A percentile compares a stretch with the other conserved stretches of the same genome.
phyloP scores from a whole-genome alignment of 768 basidiomycete species.

The Naganishia antarctica region DNA sequence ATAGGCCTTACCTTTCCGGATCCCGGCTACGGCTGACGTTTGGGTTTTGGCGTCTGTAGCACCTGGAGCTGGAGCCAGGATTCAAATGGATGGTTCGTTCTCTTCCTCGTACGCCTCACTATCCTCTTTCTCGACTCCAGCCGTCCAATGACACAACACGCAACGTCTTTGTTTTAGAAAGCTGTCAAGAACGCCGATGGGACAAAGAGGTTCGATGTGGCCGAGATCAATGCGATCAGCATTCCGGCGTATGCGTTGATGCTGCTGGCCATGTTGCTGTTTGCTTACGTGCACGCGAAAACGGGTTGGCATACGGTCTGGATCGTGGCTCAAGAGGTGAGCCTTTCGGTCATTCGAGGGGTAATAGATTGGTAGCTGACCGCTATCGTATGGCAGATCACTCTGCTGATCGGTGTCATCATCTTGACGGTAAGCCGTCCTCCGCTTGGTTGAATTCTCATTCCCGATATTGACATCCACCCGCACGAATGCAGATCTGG shows the following conservation, averaged over 20 bases:
- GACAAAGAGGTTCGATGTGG: slow-evolving; percentile 26
- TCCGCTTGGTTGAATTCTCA: too few relatives aligned
- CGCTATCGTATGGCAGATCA: neutral
- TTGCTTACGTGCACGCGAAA: slow-evolving; percentile 30
- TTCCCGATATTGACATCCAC: too few relatives aligned
- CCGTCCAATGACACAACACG: too few relatives aligned
- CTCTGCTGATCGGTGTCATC: slow-evolving; percentile 26
- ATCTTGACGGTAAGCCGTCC: slow-evolving; percentile 19
- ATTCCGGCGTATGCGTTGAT: slow-evolving; percentile 35
- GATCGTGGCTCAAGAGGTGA: slow-evolving; percentile 32
- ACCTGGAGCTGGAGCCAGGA: slow-evolving; percentile 33
- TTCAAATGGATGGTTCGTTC: slow-evolving; percentile 35
- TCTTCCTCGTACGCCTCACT: slow-evolving; percentile 29
- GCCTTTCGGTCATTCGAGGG: neutral
- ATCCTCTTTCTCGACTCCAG: too few relatives aligned
- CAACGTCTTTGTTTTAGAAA: too few relatives aligned
- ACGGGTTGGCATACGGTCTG: slow-evolving; percentile 30
- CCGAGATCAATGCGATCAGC: slow-evolving; percentile 34
- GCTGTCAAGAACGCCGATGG: slow-evolving; percentile 34
- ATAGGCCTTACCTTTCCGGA: neutral
- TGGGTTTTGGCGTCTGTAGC: neutral
- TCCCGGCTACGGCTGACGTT: neutral
- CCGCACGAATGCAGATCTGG: too few relatives aligned
- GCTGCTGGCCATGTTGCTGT: slow-evolving; percentile 35
- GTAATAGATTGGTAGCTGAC: neutral